A percentile compares a stretch with the other conserved stretches of the same genome.
Evolutionary conservation across 352 stramenopile genomes (phyloP).

Genomic region (Phytopythium cucurbitacearum): DNA sequence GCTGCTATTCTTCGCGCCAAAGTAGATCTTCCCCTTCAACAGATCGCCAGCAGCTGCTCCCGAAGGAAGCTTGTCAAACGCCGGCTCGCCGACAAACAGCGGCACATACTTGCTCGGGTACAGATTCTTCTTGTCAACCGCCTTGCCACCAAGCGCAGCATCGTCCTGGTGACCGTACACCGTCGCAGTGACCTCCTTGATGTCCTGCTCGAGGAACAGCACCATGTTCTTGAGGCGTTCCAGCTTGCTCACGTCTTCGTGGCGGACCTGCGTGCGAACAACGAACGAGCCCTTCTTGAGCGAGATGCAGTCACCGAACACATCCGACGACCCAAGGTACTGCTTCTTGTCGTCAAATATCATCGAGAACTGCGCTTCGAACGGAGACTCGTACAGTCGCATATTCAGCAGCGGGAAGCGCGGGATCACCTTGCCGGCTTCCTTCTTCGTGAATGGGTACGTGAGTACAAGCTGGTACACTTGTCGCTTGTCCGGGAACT

Average conservation of each 20-base stretch:
- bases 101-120: conserved; percentile 50
- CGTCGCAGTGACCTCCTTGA: conserved; percentile 63
- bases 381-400: conserved; percentile 91
- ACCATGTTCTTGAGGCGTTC: conserved; percentile 82
- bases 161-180: conserved; percentile 72
- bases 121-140: conserved; percentile 44
- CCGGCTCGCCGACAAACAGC: conserved; percentile 73
- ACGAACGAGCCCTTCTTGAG: conserved; percentile 86
- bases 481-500: conserved; percentile 78
- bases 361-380: conserved; percentile 91
- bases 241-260: conserved; percentile 80
- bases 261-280: conserved; percentile 70
- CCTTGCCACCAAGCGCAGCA: conserved; percentile 50
- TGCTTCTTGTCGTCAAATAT: conserved; percentile 94
- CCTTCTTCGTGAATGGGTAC: conserved; percentile 88
- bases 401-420: conserved; percentile 75
- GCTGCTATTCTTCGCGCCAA: conserved; percentile 64
- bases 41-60: conserved; percentile 54
- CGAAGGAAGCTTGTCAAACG: conserved; percentile 60
- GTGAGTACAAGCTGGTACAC: conserved; percentile 89
- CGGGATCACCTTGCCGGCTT: conserved; percentile 79
- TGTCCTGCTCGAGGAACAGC: conserved; percentile 60
- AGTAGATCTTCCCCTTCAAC: conserved; percentile 65
- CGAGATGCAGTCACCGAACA: conserved; percentile 74
- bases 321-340: conserved; percentile 81